Base-by-base conservation (phyloP, 2,329 filamentous ascomycete genomes). In the Elsinoe necatrix region DNA sequence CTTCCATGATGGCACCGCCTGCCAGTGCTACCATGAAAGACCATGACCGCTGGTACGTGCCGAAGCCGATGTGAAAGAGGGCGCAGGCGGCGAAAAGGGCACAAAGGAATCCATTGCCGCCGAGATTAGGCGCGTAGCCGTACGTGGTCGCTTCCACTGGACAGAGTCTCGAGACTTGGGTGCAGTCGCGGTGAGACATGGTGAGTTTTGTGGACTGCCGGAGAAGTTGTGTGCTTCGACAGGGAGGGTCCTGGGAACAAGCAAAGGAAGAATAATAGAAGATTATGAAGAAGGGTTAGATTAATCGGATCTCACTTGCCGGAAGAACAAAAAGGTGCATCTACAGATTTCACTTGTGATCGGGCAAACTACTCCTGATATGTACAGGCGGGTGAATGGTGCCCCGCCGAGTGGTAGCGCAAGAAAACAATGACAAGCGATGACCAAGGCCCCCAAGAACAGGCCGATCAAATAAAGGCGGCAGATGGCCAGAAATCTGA, bases 11-110 rank as follows among this genome's bases (percentile, higher is more conserved):
- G 7, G 69, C 72, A 1, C 73, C 75, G 9, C 73, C 63, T 2
- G 64, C 67, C 2, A 73, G 63, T 7, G 69, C 70, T 29, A 70
- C 66, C 0, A 71, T 72, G 65, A 75, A 77, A 1, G 71, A 69
- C 34, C 65, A 59, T 58, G 71, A 66, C 18, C 67, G 66, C 27
- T 69, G 69, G 29, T 63, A 63, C 20, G 68, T 58, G 2, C 67
- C 71, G 1, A 73, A 61, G 48, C 63, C 61, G 1, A 69, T 45
- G 52, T 73, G 71, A 1, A 63, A 63, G 56, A 73, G 34, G 18
- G 68, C 63, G 31, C 67, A 67, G 29, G 72, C 20, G 18, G 61
- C 65, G 59, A 73, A 69, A 37, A 70, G 60, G 23, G 64, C 65
- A 51, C 72, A 64, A 55, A 76, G 69, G 59, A 75, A 65, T 56